Conservation (phyloP, 352 stramenopile genomes). For the Pythium phragmitis region DNA sequence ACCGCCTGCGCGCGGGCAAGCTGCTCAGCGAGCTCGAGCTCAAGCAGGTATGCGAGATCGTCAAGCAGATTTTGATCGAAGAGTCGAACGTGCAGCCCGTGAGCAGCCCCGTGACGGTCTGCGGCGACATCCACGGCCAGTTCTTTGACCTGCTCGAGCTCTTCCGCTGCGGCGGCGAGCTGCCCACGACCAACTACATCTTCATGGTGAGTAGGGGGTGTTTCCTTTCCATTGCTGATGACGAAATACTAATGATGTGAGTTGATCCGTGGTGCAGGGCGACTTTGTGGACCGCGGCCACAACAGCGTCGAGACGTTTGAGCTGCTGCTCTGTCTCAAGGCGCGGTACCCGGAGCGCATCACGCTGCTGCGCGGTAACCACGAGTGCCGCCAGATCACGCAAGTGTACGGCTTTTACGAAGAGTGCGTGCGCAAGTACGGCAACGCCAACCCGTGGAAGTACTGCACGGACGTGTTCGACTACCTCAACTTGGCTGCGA, state of each 20-base stretch:
- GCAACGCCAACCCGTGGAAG: constrained; percentile 72
- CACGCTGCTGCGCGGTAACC: constrained; percentile 90
- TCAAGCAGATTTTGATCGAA: constrained; percentile 95
- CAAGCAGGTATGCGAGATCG: constrained; percentile 93
- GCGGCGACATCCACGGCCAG: constrained; percentile 66
- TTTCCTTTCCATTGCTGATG: too few species aligned
- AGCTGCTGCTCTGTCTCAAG: constrained; percentile 93
- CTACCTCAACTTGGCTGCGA: constrained; percentile 94
- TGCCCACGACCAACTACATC: constrained; percentile 95
- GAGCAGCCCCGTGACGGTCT: constrained; percentile 96
- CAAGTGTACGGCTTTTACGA: constrained; percentile 98
- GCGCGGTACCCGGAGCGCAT: constrained; percentile 93
- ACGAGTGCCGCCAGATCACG: constrained; percentile 97
- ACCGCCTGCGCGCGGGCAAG: constrained; percentile 79
- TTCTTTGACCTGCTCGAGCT: constrained; percentile 72
- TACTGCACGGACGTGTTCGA: constrained; percentile 92
- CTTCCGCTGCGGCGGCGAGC: constrained; percentile 85
- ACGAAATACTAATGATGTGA: too few species aligned
- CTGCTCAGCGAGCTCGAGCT: constrained; percentile 95
- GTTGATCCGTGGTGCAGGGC: constrained; percentile 21
- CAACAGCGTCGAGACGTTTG: constrained; percentile 93
- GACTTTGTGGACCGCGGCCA: constrained; percentile 99
- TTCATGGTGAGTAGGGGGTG: constrained; percentile 73
- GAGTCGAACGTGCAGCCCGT: constrained; percentile 99
- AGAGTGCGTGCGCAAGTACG: constrained; percentile 99